These are phyloP conservation scores for Cercospora sp. DNA, from an alignment of 2,329 filamentous ascomycete species.

Conservation along the genomic window DNA sequence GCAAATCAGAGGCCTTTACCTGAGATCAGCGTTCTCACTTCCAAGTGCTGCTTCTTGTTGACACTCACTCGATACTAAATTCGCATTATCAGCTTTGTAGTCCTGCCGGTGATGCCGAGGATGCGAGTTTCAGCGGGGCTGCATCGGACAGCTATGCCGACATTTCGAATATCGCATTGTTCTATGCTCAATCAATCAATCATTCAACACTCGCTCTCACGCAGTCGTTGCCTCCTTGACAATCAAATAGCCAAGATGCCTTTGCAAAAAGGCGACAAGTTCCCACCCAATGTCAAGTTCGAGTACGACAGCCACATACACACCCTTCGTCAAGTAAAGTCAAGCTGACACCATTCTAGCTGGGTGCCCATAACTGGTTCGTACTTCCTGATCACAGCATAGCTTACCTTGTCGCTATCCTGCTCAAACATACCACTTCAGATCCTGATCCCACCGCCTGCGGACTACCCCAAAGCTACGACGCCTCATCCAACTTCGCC, in stretches of 20 bases:
- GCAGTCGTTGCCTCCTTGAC: neutral
- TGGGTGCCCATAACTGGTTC: conserved; percentile 74
- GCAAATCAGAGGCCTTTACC: neutral
- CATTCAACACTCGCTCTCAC: neutral
- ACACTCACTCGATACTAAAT: neutral
- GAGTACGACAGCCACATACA: conserved; percentile 48
- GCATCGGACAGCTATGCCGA: neutral
- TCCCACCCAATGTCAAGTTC: conserved; percentile 80
- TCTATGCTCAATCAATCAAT: neutral
- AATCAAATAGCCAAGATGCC: conserved; percentile 36
- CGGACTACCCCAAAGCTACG: conserved; percentile 73
- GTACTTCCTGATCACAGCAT: neutral
- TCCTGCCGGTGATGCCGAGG: neutral
- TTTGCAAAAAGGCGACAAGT: conserved; percentile 77
- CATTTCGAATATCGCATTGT: neutral
- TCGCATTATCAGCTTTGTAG: neutral
- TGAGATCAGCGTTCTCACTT: neutral
- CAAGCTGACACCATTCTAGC: conserved; percentile 43
- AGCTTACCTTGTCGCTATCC: no score
- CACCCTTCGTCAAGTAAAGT: no score
- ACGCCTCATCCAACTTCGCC: conserved; percentile 74
- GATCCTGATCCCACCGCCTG: conserved; percentile 66
- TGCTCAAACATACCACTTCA: conserved; percentile 39
- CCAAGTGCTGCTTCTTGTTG: neutral
- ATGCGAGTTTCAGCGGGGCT: conserved; percentile 4